A percentile compares a stretch with the other conserved stretches of the same genome.
These are phyloP conservation scores for Xylaria bambusicola DNA, from an alignment of 495 filamentous ascomycete genomes.

Conservation along the genomic window DNA sequence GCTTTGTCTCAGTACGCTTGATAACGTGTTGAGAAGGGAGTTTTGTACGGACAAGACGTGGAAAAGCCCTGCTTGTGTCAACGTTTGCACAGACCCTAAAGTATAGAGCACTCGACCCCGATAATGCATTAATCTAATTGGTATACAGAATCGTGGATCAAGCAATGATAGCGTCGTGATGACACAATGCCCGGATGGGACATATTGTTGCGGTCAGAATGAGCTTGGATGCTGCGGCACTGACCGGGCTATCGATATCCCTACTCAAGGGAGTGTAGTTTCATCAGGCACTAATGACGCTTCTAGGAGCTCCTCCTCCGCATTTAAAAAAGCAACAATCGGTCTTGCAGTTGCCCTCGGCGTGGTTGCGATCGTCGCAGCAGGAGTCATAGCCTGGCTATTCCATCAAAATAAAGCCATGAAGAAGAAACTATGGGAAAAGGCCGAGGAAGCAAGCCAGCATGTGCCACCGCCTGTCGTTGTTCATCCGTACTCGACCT, in stretches of 20 bases:
- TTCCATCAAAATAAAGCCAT: conserved; percentile 6
- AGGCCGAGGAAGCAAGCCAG: conserved; percentile 10
- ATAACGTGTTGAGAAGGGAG: conserved; percentile 22
- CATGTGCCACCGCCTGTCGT: neutral
- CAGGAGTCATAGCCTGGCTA: conserved; percentile 14
- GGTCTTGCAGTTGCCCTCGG: conserved; percentile 18
- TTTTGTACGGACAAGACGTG: conserved; percentile 33
- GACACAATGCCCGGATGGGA: conserved; percentile 29
- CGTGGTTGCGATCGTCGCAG: conserved; percentile 11
- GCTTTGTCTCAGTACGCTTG: conserved; percentile 23
- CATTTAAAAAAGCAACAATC: conserved; percentile 16
- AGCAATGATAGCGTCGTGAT: conserved; percentile 20
- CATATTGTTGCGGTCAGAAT: conserved; percentile 31
- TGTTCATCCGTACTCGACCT: neutral
- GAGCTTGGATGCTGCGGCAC: conserved; percentile 33
- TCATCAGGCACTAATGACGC: neutral
- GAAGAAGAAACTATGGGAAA: conserved; percentile 3
- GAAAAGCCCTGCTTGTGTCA: conserved; percentile 28
- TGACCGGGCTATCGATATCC: conserved; percentile 21
- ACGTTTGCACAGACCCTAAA: conserved; percentile 25
- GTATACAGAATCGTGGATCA: conserved; percentile 19
- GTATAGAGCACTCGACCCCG: neutral
- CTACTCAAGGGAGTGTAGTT: conserved; percentile 15
- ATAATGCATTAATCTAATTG: neutral
- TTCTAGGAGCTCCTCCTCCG: neutral